Evolutionary conservation across 768 basidiomycete species (phyloP).

Genomic region (Gymnopilus junonius): DNA sequence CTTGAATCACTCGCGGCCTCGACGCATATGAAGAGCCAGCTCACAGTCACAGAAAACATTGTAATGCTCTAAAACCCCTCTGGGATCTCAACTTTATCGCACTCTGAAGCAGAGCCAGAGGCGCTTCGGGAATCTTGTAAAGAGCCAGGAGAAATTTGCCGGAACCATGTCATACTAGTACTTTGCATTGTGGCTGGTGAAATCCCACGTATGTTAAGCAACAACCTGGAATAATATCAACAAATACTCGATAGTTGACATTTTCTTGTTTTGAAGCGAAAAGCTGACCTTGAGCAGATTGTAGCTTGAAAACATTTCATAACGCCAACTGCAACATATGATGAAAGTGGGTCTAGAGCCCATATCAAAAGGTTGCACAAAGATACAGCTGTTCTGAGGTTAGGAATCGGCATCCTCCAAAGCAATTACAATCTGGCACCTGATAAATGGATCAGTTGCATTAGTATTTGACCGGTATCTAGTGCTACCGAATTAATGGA

Average conservation of each 20-base stretch:
- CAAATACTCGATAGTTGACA: neutral
- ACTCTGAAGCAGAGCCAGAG: too few species aligned
- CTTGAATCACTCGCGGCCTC: too few species aligned
- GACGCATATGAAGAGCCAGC: too few species aligned
- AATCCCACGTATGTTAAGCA: conserved; percentile 28
- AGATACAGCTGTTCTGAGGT: conserved; percentile 22
- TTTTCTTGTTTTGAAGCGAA: too few species aligned
- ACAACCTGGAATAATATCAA: conserved; percentile 13
- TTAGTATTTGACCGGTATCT: neutral
- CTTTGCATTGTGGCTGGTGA: conserved; percentile 5
- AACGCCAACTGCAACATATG: conserved; percentile 29
- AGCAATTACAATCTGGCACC: conserved; percentile 4
- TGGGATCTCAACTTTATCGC: too few species aligned
- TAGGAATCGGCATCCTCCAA: neutral
- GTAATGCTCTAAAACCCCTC: too few species aligned
- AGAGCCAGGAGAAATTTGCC: conserved; percentile 2
- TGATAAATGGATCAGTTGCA: neutral
- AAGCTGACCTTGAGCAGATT: conserved; percentile 27
- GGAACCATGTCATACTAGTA: conserved; percentile 6
- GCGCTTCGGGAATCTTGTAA: conserved; percentile 1
- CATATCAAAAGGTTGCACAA: conserved; percentile 29
- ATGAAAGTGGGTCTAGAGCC: conserved; percentile 27
- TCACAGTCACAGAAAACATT: too few species aligned
- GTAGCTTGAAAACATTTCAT: conserved; percentile 28
- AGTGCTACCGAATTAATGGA: conserved; percentile 11